Conservation (phyloP, 2,329 filamentous ascomycete genomes). For the Aureobasidium zeae region DNA sequence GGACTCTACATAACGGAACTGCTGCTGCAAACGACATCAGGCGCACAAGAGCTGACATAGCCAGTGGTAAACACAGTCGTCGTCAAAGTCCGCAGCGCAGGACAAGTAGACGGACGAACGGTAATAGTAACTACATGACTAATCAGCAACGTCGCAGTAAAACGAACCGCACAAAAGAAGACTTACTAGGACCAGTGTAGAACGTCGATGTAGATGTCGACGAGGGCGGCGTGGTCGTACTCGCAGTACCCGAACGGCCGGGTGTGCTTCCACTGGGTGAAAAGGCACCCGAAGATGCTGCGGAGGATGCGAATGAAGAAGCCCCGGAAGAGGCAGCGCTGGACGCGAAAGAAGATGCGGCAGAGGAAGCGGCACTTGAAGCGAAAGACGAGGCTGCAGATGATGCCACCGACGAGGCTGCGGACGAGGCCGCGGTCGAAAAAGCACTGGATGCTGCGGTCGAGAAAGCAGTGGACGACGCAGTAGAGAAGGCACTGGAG, state of each 20-base stretch:
- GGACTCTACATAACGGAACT: not conserved
- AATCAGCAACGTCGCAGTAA: not conserved
- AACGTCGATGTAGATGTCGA: not conserved
- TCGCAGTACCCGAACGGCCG: conserved; percentile 1
- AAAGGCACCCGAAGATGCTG: conserved; percentile 8
- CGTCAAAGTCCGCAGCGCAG: conserved; percentile 7
- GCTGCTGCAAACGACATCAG: conserved; percentile 6
- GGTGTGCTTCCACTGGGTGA: not conserved
- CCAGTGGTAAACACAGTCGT: conserved; percentile 14
- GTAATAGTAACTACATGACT: conserved; percentile 4
- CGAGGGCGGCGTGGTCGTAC: too few species aligned
- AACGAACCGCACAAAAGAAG: not conserved
- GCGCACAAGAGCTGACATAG: conserved; percentile 7
- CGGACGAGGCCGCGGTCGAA: not conserved
- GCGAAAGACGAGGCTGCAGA: conserved; percentile 6
- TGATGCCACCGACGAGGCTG: conserved; percentile 9
- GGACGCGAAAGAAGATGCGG: conserved; percentile 25
- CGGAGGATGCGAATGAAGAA: conserved; percentile 14
- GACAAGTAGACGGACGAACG: conserved; percentile 13
- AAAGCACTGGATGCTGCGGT: conserved; percentile 24
- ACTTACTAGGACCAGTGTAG: conserved; percentile 14
- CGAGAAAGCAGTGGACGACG: conserved; percentile 6
- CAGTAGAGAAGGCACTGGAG: conserved; percentile 2
- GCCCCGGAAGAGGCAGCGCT: conserved; percentile 11
- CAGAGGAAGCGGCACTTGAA: conserved; percentile 8